These are phyloP conservation scores for Cordyceps farinosa DNA, from an alignment of 2,329 filamentous ascomycete genomes.

Conservation along the genomic window DNA sequence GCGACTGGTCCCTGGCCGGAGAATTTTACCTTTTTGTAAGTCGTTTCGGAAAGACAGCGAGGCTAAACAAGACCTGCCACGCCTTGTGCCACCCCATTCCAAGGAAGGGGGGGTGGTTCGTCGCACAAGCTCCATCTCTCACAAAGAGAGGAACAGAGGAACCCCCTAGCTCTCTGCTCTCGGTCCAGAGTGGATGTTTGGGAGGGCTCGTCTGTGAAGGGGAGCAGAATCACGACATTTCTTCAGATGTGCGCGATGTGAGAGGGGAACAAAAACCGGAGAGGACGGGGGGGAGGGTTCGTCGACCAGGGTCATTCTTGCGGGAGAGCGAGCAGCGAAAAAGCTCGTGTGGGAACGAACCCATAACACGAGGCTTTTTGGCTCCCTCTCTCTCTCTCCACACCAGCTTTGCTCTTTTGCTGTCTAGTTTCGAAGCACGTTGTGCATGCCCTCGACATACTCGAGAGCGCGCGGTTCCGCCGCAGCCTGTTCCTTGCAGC, in stretches of 20 bases:
- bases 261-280: background rate
- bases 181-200: background rate
- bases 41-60: slow-evolving; percentile 8
- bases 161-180: background rate
- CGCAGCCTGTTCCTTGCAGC: slow-evolving; percentile 10
- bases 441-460: background rate
- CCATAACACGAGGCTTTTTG: background rate
- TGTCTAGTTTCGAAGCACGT: background rate
- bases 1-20: background rate
- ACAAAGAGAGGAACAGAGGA: background rate
- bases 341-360: background rate
- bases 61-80: background rate
- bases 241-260: slow-evolving; percentile 5
- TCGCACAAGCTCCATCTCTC: background rate
- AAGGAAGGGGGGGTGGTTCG: background rate
- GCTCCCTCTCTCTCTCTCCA: background rate
- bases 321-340: background rate
- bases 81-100: background rate
- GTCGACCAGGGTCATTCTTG: background rate
- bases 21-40: background rate
- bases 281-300: background rate
- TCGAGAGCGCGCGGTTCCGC: too few relatives aligned
- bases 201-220: background rate
- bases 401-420: background rate
- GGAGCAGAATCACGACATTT: slow-evolving; percentile 12